Evolutionary conservation across 805 yeast genomes (phyloP), one percentile per base, ranked within the genome.

Genomic region (Hanseniaspora singularis): DNA sequence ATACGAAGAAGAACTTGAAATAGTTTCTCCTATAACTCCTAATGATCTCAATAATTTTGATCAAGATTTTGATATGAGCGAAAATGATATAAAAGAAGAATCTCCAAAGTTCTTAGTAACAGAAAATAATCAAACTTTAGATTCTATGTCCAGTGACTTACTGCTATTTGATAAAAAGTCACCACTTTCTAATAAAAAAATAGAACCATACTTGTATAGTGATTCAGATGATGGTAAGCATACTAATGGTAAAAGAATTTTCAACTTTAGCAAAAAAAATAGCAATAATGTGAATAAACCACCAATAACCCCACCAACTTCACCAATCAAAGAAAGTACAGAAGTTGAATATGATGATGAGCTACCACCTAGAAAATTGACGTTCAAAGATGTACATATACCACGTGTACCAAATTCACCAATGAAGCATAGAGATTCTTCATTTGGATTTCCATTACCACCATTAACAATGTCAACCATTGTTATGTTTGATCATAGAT

Each of bases 401-500:
- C 59, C 68, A 0, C 54, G 56, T 1, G 66, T 63, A 49, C 76
- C 80, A 2, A 76, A 76, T 53, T 75, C 76, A 20, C 77, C 79
- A 2, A 64, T 76, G 24, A 68, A 71, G 46, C 74, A 74, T 61
- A 72, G 84, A 3, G 94, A 82, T 53, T 80, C 89, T 23, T 89
- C 94, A 2, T 82, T 83, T 64, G 94, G 94, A 3, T 83, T 83
- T 63, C 94, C 94, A 6, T 64, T 83, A 46, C 94, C 94, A 1
- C 86, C 87, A 31, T 73, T 85, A 15, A 79, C 89, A 0, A 72
- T 71, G 24, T 79, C 89, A 1, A 83, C 92, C 0, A 67, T 83
- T 32, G 73, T 81, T 16, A 83, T 83, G 94, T 67, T 82, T 50
- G 89, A 82, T 58, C 79, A 81, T 56, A 69, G 98, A 52, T 82